Evolutionary conservation across 768 basidiomycete species (phyloP), one percentile per base, ranked within the genome.

Genomic region (Baorangia bicolor): DNA sequence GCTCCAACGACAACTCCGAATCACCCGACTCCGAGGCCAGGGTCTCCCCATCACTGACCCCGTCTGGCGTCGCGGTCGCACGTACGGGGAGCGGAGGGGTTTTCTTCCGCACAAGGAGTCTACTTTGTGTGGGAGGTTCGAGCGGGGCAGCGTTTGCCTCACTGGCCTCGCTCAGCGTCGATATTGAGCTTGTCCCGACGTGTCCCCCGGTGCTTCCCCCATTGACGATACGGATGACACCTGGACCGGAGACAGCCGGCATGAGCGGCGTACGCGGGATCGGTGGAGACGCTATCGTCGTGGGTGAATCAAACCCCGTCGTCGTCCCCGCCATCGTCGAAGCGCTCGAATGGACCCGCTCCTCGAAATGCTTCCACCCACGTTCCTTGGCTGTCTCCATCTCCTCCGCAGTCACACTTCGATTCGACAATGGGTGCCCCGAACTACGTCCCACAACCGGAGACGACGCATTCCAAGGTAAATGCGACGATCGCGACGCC

Each of bases 231-330:
- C 64, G 60, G 23, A 64, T 64, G 11, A 51, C 53, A 35, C 61
- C 60, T 1, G 49, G 59, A 8, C 55, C 58, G 1, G 57, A 6
- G 7, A 51, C 10, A 2, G 60, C 43, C 4, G 66, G 31, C 45
- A 73, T 70, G 20, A 75, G 60, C 6, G 80, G 76, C 1, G 80
- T 76, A 10, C 62, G 62, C 6, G 78, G 73, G 18, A 75, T 71
- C 3, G 73, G 74, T 1, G 76, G 74, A 1, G 77, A 73, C 2
- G 72, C 72, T 10, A 71, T 61, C 4, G 73, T 73, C 5, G 67
- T 68, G 21, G 78, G 73, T 4, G 78, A 80, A 35, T 80, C 78
- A 6, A 59, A 45, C 6, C 52, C 58, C 1, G 70, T 64, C 27
- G 51, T 54, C n/a, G 27, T 39, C 31, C 46, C n/a, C 9, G 37